Evolutionary conservation across 106 monocot species (phyloP).

Genomic region (Triglochin maritima): DNA sequence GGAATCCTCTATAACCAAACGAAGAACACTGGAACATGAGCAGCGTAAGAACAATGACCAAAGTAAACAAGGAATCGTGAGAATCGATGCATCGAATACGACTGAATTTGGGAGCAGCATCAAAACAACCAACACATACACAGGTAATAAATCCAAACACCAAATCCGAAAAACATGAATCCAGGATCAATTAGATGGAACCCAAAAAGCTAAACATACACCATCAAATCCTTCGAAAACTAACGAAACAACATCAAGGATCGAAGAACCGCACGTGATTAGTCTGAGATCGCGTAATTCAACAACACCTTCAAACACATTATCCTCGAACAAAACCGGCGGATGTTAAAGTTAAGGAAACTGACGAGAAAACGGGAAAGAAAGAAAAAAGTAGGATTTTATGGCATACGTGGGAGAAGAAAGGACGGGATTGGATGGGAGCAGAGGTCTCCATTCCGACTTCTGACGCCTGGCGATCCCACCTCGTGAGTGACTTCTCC

Average conservation of each 20-base stretch:
- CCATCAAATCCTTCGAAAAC: background rate
- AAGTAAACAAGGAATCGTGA: background rate
- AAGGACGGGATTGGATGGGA: slow-evolving; percentile 2
- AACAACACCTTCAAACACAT: background rate
- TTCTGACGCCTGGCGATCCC: slow-evolving; percentile 9
- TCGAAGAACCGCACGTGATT: background rate
- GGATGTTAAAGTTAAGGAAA: background rate
- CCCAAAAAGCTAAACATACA: background rate
- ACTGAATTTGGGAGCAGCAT: slow-evolving; percentile 1
- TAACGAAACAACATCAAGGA: background rate
- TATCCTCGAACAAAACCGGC: background rate
- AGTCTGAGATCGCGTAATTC: background rate
- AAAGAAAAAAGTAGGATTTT: background rate
- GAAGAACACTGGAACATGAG: slow-evolving; percentile 34
- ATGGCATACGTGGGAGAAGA: background rate
- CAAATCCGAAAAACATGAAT: background rate
- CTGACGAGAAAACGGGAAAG: background rate
- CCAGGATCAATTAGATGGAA: background rate
- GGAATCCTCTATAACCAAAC: slow-evolving; percentile 14
- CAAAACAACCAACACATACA: background rate
- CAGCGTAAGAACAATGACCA: background rate
- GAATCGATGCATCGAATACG: background rate
- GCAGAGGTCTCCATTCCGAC: slow-evolving; percentile 4
- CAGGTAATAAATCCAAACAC: background rate
- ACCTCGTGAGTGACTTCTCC: background rate